phyloP scores from a whole-genome alignment of 306 rosid genomes.

The Rubus idaeus region DNA sequence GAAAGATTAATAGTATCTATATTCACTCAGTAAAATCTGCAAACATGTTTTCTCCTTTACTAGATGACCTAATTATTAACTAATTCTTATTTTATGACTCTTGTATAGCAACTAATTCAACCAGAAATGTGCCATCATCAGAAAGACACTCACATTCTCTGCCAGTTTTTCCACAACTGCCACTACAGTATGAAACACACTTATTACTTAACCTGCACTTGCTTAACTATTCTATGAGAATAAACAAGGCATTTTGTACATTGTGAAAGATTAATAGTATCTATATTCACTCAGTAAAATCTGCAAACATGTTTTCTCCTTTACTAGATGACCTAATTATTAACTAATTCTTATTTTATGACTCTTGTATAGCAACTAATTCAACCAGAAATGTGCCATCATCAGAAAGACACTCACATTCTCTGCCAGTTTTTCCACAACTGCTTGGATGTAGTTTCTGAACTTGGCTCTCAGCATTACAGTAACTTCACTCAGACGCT shows the following conservation, averaged over 20 bases:
- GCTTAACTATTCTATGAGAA: background rate
- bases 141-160: slow-evolving; percentile 70
- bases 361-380: background rate
- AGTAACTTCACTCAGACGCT: slow-evolving; percentile 94
- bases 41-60: background rate
- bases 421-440: slow-evolving; percentile 83
- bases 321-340: background rate
- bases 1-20: background rate
- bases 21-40: background rate
- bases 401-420: slow-evolving; percentile 61
- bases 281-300: background rate
- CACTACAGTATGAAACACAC: background rate
- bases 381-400: slow-evolving; percentile 6
- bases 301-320: background rate
- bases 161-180: slow-evolving; percentile 85
- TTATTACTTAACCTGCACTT: background rate
- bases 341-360: background rate
- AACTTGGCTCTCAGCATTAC: slow-evolving; percentile 97
- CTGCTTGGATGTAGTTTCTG: slow-evolving; percentile 82
- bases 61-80: background rate
- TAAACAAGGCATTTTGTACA: background rate
- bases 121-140: slow-evolving; percentile 13
- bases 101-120: background rate
- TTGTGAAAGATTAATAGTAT: background rate
- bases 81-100: background rate